phyloP scores from a whole-genome alignment of 2,329 filamentous ascomycete species.

The Macrophomina phaseolina region DNA sequence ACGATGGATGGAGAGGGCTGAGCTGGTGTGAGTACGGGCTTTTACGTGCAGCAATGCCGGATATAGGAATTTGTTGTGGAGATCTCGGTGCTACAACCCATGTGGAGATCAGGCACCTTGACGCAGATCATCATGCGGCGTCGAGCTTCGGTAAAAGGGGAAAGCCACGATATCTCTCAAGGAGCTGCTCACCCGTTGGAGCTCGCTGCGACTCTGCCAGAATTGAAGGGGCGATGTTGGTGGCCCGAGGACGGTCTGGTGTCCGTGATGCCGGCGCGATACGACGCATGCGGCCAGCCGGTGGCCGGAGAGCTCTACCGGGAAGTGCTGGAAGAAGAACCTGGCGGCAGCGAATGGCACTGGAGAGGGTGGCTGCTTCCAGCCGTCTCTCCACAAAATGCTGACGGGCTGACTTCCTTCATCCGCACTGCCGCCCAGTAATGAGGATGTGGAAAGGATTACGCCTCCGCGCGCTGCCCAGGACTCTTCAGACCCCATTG shows the following conservation, averaged over 20 bases:
- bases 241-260: not conserved
- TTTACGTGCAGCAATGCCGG: constrained; percentile 19
- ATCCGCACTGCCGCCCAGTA: constrained; percentile 12
- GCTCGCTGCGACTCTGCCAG: not conserved
- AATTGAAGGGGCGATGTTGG: not conserved
- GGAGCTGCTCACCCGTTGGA: constrained; percentile 6
- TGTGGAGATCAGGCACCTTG: constrained; percentile 12
- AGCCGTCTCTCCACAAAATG: constrained; percentile 3
- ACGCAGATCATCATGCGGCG: constrained; percentile 16
- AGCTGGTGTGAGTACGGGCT: not conserved
- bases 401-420: constrained; percentile 18
- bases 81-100: constrained; percentile 4
- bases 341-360: not conserved
- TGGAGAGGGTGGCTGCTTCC: not conserved
- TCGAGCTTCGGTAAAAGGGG: constrained; percentile 1
- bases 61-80: constrained; percentile 9
- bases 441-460: not conserved
- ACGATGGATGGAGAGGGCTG: not conserved
- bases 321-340: not conserved
- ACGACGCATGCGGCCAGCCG: not conserved
- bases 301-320: not conserved
- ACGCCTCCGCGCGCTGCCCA: not conserved
- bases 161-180: constrained; percentile 5
- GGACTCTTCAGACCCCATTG: not conserved
- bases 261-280: not conserved